Conservation (phyloP, 1,284 basidiomycete species). For the Afroboletus lepidellus region DNA sequence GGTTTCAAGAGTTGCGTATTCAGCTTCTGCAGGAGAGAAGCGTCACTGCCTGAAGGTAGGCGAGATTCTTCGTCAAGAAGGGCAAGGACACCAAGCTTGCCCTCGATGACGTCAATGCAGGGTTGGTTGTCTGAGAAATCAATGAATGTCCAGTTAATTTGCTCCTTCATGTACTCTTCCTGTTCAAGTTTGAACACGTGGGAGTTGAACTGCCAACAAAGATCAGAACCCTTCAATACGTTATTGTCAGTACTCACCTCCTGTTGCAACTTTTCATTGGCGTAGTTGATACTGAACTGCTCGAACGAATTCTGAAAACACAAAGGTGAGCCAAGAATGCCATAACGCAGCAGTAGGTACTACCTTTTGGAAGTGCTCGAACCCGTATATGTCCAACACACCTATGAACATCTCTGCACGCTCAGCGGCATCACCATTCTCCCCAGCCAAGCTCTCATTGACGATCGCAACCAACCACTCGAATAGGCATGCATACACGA, state of each 20-base stretch:
- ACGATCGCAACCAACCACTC: conserved; percentile 98
- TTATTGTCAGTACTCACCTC: conserved; percentile 56
- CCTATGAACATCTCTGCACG: conserved; percentile 98
- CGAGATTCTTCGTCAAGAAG: conserved; percentile 98
- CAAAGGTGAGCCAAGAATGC: conserved; percentile 3
- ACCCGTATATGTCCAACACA: conserved; percentile 95
- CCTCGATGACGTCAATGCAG: conserved; percentile 98
- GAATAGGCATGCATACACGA: conserved; percentile 97
- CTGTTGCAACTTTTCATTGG: conserved; percentile 97
- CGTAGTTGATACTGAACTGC: conserved; percentile 99
- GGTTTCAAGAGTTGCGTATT: conserved; percentile 85
- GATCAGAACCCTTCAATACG: conserved; percentile 17
- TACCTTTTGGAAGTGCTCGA: conserved; percentile 95
- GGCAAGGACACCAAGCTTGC: conserved; percentile 92
- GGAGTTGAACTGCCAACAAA: conserved; percentile 77
- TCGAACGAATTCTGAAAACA: conserved; percentile 87
- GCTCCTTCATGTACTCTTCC: conserved; percentile 97
- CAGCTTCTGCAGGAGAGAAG: conserved; percentile 93
- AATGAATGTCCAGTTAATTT: conserved; percentile 99
- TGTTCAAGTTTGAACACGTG: conserved; percentile 99
- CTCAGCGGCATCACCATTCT: conserved; percentile 81
- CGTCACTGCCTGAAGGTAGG: conserved; percentile 90
- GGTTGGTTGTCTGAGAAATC: conserved; percentile 99
- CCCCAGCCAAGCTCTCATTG: conserved; percentile 93
- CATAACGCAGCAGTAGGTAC: conserved; percentile 1